Base-by-base conservation (phyloP, 768 basidiomycete species). In the Lentinula sp. region DNA sequence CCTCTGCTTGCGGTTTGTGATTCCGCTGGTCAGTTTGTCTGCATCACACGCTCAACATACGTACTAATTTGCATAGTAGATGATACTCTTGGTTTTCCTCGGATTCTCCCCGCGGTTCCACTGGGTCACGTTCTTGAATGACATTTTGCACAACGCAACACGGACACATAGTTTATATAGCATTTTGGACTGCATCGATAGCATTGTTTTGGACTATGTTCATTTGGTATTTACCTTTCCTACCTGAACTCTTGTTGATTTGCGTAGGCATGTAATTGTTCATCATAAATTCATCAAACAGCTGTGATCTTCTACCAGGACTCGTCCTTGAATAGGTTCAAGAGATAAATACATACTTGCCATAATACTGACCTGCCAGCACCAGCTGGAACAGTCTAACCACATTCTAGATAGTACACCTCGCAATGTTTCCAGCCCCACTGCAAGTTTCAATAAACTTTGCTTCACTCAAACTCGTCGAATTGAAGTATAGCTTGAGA, bases 1-100 rank as follows among this genome's bases (percentile, higher is more conserved):
- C 76, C 6, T 79, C 84, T 0, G 63, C 68, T 54, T 88, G 87
- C 66, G 84, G 84, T 20, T 69, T 85, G 20, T 48, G n/a, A 23
- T 20, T n/a, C 9, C 23, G n/a, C 46, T 23, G 46, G 46, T 48
- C 8, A 9, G 46, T 18, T 6, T 6, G 23, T 48, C 46, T 20
- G n/a, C 43, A 45, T 41, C 39, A 45, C n/a, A n/a, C 15, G 7
- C 18, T 48, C 20, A 8, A 28, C 2, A 48, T 48, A 6, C 16
- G 16, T 43, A 16, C 16, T 43, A 6, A 43, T n/a, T 43, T 15
- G 15, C 6, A 43, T 7, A 13, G 15, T n/a, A 43, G 42, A 43
- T 43, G 6, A 41, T 41, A 15, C 39, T 41, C n/a, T 15, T 41
- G 2, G 9, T 41, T 6, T 16, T 16, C 43, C 43, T 18, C 16